Conservation (phyloP, 805 yeast genomes). For the Barnettozyma siamensis region DNA sequence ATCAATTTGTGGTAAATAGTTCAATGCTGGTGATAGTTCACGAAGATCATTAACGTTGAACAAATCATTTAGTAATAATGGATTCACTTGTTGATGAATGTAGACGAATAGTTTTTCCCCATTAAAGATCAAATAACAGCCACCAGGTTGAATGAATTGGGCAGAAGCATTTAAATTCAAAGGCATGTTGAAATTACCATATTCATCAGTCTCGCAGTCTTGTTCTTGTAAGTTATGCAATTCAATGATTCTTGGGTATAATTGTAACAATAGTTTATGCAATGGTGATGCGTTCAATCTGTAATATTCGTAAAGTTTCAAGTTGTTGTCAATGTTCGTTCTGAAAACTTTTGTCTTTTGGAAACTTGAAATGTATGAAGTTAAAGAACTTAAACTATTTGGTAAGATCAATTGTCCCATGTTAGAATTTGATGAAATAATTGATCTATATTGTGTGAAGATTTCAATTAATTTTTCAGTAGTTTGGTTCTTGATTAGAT, state of each 20-base stretch:
- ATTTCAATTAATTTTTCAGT: constrained; percentile 48
- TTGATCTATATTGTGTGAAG: constrained; percentile 52
- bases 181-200: constrained; percentile 45
- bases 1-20: constrained; percentile 63
- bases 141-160: constrained; percentile 47
- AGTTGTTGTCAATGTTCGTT: constrained; percentile 46
- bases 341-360: constrained; percentile 61
- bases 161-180: constrained; percentile 40
- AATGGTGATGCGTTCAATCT: constrained; percentile 49
- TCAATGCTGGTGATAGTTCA: constrained; percentile 23
- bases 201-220: constrained; percentile 46
- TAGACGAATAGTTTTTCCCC: constrained; percentile 56
- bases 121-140: constrained; percentile 73
- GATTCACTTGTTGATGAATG: constrained; percentile 65
- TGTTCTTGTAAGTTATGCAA: constrained; percentile 56
- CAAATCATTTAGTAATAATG: constrained; percentile 63
- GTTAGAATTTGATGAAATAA: constrained; percentile 37
- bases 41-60: constrained; percentile 50
- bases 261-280: constrained; percentile 50
- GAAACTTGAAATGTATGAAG: constrained; percentile 62
- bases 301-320: constrained; percentile 49
- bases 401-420: constrained; percentile 75
- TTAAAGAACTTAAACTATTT: constrained; percentile 65
- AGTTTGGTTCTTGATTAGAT: constrained; percentile 47
- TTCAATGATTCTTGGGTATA: constrained; percentile 78